Evolutionary conservation across 441 rosid genomes (phyloP), one percentile per base, ranked within the genome.

Genomic region (Brassica hybrid): DNA sequence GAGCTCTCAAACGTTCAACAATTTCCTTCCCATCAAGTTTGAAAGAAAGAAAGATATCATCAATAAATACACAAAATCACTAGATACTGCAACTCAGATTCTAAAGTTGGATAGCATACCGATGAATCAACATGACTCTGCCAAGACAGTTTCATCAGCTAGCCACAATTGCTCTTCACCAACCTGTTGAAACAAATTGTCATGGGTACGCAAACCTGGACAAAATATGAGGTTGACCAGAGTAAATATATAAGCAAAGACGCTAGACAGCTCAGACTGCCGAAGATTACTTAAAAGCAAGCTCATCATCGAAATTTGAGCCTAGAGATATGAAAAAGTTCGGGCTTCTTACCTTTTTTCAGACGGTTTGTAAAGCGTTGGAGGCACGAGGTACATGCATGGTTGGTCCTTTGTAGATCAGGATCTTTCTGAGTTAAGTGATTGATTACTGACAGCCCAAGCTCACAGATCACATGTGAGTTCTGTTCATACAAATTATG

Each of bases 401-500:
- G 65, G 67, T 56, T 80, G 62, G 27, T 71, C 74, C 67, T 86
- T 79, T 85, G 86, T 17, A 86, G 56, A 75, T 81, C 86, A n/a
- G 73, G 85, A 59, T 86, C 95, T 83, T 85, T 88, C 68, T 67
- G 86, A 73, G 82, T 78, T 62, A 91, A 81, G 82, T 79, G 87
- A 83, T 88, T 91, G 80, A 78, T 82, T 61, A 92, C 84, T 36
- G 89, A 84, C 83, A 96, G 79, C 79, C 99, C 99, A 76, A 96
- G 90, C 79, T 90, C 99, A 85, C 91, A 90, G 73, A 96, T 83
- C 72, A 96, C 98, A 82, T 89, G 89, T 18, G 97, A 94, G 77
- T 88, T 96, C 99, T 96, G 98, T 65, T 57, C 78, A 80, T 66
- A 58, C 18, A 72, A 77, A 82, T 61, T 61, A 50, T 71, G 52